Percentiles rank a stretch among this genome's conserved stretches.
Conservation (phyloP, 208 protist genomes). For the Leishmania arabica region DNA sequence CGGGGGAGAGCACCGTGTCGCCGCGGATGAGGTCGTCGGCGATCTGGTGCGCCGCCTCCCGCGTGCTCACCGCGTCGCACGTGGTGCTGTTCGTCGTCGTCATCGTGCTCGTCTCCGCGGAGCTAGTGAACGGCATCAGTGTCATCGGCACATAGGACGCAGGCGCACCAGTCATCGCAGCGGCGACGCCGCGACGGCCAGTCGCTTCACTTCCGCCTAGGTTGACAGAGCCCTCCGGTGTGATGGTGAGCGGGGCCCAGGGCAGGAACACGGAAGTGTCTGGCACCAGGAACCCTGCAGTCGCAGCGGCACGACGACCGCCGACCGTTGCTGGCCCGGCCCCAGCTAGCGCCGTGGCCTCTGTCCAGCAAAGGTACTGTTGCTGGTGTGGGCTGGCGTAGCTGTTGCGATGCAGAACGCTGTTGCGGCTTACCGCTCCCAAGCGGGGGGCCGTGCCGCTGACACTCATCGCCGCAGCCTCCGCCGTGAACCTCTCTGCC, state of each 20-base stretch:
- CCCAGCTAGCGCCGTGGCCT: background rate
- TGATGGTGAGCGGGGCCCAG: conserved; percentile 67
- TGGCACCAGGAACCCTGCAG: conserved; percentile 18
- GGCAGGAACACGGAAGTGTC: conserved; percentile 69
- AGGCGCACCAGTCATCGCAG: background rate
- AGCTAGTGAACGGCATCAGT: conserved; percentile 33
- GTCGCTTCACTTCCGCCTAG: conserved; percentile 5
- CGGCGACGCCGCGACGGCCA: background rate
- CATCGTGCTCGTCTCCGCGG: conserved; percentile 20
- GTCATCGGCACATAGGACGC: conserved; percentile 7
- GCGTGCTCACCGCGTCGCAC: conserved; percentile 7
- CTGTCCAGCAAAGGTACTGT: background rate
- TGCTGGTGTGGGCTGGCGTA: conserved; percentile 21
- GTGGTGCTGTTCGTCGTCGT: conserved; percentile 12
- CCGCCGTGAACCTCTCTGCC: background rate
- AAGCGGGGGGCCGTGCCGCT: conserved; percentile 9
- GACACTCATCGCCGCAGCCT: background rate
- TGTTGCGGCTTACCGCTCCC: conserved; percentile 6
- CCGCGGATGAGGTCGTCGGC: background rate
- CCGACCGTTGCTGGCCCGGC: background rate
- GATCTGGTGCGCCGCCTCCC: conserved; percentile 18
- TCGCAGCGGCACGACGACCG: background rate
- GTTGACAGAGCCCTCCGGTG: conserved; percentile 54
- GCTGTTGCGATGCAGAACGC: conserved; percentile 10
- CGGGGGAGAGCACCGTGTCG: background rate